These are phyloP conservation scores for Cardamine resedifolia DNA, from an alignment of 345 rosid species.

Conservation along the genomic window DNA sequence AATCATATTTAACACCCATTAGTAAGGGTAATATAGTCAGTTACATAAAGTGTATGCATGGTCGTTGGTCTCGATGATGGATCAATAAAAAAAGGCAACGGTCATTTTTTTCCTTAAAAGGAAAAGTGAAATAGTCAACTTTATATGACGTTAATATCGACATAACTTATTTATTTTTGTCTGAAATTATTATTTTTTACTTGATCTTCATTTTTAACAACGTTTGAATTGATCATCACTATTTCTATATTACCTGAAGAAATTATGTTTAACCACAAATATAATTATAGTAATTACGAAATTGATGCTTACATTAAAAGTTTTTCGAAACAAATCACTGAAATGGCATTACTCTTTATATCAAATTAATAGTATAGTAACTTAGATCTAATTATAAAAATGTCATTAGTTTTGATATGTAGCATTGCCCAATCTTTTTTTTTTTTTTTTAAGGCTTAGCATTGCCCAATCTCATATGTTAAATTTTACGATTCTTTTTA, in stretches of 20 bases:
- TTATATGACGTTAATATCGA: constrained; percentile 2
- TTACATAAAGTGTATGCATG: not conserved
- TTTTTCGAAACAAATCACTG: not conserved
- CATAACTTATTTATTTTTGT: not conserved
- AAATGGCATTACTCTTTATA: not conserved
- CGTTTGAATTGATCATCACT: not conserved
- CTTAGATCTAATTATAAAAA: not conserved
- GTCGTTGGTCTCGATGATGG: constrained; percentile 19
- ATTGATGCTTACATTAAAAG: not conserved
- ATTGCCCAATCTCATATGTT: not conserved
- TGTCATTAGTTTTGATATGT: not conserved
- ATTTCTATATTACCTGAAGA: not conserved
- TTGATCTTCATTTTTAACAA: not conserved
- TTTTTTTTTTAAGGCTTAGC: too few relatives aligned
- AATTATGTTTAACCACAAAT: not conserved
- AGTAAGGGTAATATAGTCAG: constrained; percentile 3
- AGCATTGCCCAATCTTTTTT: too few relatives aligned
- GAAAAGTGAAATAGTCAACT: constrained; percentile 18
- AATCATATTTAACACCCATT: not conserved
- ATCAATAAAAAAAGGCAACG: constrained; percentile 21
- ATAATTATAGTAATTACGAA: not conserved
- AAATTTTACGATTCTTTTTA: not conserved
- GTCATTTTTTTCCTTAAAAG: not conserved
- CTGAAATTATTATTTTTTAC: not conserved
- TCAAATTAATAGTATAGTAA: not conserved